Evolutionary conservation across 2,329 filamentous ascomycete genomes (phyloP).

Genomic region (Lachnellula cervina): DNA sequence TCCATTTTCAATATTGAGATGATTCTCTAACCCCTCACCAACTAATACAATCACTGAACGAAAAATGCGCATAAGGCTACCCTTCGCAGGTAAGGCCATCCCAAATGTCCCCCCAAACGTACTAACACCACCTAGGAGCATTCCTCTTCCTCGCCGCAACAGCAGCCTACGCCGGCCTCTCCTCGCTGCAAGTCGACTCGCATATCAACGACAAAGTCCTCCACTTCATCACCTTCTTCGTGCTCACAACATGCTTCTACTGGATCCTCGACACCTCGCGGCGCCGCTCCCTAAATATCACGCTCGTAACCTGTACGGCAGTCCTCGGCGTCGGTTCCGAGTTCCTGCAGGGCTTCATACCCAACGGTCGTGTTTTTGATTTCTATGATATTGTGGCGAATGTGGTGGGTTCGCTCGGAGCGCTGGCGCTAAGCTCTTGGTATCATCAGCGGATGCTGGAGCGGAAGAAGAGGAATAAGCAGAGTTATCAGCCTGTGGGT

Average conservation of each 20-base stretch:
- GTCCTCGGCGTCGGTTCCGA: conserved; percentile 68
- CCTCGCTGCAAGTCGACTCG: conserved; percentile 50
- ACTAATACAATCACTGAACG: conserved; percentile 10
- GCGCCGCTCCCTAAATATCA: conserved; percentile 78
- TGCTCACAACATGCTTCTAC: conserved; percentile 85
- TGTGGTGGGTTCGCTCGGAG: conserved; percentile 68
- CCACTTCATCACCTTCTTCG: conserved; percentile 83
- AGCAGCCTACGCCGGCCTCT: conserved; percentile 75
- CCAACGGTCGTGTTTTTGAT: conserved; percentile 68
- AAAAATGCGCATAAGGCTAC: conserved; percentile 76
- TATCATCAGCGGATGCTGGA: conserved; percentile 97
- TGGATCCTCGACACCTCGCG: conserved; percentile 93
- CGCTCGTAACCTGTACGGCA: conserved; percentile 72
- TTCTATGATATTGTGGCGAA: conserved; percentile 85
- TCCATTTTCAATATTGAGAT: background rate
- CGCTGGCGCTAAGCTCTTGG: conserved; percentile 72
- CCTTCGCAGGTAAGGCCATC: conserved; percentile 76
- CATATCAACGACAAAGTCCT: conserved; percentile 82
- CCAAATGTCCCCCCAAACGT: conserved; percentile 1
- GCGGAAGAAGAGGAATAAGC: conserved; percentile 67
- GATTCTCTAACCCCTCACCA: background rate
- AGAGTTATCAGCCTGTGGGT: conserved; percentile 63
- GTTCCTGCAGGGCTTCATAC: conserved; percentile 69
- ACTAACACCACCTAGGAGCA: conserved; percentile 45
- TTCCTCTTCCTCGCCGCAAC: conserved; percentile 68